phyloP scores from a whole-genome alignment of 2,329 filamentous ascomycete genomes.

The Arthrobotrys musiformis region DNA sequence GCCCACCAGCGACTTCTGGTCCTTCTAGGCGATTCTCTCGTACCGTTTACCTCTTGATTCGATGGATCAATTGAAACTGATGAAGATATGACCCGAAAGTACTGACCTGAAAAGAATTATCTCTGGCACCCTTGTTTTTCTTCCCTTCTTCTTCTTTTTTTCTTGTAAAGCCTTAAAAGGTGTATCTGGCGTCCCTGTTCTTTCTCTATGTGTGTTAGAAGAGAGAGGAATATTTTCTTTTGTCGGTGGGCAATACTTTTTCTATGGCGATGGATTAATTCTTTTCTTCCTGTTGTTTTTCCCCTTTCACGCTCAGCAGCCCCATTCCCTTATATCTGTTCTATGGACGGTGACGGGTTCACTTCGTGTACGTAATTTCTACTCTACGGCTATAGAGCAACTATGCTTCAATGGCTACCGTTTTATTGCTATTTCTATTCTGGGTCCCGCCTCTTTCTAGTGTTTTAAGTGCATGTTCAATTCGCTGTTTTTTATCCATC shows the following conservation, averaged over 20 bases:
- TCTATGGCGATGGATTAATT: conserved; percentile 32
- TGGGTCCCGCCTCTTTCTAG: neutral
- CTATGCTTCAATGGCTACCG: neutral
- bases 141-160: conserved; percentile 3
- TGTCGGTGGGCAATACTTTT: conserved; percentile 6
- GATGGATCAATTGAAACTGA: conserved; percentile 38
- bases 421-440: conserved; percentile 2
- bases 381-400: neutral
- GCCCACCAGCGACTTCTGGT: conserved; percentile 61
- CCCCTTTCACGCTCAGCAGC: conserved; percentile 21
- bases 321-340: neutral
- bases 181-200: conserved; percentile 54
- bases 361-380: conserved; percentile 48
- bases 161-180: conserved; percentile 37
- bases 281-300: conserved; percentile 30
- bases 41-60: neutral
- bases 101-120: conserved; percentile 44
- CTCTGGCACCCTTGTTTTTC: conserved; percentile 29
- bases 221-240: conserved; percentile 13
- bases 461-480: neutral
- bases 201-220: conserved; percentile 13
- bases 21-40: conserved; percentile 59
- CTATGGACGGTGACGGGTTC: conserved; percentile 21
- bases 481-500: neutral
- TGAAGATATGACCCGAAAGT: conserved; percentile 49